Percentiles rank a stretch among this genome's conserved stretches.
Conservation (phyloP, 148 eudicot species). For the Dianthus caryophyllus region DNA sequence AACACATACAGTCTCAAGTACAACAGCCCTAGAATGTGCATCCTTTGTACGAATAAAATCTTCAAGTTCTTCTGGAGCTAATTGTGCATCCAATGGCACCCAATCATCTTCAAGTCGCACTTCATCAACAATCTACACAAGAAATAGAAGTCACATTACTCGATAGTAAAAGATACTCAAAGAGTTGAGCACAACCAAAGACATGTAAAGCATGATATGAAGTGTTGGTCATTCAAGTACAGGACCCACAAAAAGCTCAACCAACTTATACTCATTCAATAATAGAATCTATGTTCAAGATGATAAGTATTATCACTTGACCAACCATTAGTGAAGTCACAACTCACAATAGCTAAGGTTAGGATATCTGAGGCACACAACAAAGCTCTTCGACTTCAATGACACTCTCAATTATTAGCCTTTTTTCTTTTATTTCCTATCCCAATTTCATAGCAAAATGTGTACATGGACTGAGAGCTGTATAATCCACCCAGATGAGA, state of each 20-base stretch:
- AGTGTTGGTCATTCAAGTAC: neutral
- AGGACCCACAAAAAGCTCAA: neutral
- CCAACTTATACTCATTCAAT: neutral
- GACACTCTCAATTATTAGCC: neutral
- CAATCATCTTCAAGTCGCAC: constrained; percentile 98
- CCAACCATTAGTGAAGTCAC: neutral
- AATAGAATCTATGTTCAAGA: neutral
- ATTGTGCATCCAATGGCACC: constrained; percentile 87
- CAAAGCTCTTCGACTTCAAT: neutral
- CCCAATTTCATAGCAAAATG: too few species aligned
- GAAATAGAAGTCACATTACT: neutral
- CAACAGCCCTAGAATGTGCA: constrained; percentile 94
- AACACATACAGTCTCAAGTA: constrained; percentile 78
- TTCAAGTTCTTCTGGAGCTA: constrained; percentile 60
- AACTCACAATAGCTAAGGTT: neutral
- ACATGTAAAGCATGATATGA: neutral
- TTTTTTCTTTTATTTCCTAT: neutral
- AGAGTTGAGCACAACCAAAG: neutral
- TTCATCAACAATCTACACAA: constrained; percentile 62
- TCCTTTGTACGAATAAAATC: constrained; percentile 74
- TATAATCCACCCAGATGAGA: neutral
- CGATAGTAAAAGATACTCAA: neutral
- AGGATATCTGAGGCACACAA: neutral
- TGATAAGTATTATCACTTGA: neutral
- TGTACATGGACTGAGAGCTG: too few species aligned